A percentile compares a stretch with the other conserved stretches of the same genome.
phyloP scores from a whole-genome alignment of 2,329 filamentous ascomycete species.

The Stylonectria norvegica region DNA sequence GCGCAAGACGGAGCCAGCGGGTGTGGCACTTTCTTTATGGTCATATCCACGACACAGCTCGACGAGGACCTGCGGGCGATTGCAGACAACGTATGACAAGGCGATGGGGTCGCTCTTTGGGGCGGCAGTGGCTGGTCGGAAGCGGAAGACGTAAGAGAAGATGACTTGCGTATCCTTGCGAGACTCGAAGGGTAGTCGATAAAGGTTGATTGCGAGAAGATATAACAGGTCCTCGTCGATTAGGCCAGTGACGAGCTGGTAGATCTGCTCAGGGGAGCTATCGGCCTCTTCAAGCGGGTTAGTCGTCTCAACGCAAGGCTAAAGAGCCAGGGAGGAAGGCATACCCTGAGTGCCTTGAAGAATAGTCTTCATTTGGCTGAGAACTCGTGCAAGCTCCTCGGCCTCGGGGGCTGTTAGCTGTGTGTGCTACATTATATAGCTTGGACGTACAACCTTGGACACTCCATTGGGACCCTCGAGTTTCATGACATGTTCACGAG shows the following conservation, averaged over 20 bases:
- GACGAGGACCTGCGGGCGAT: conserved; percentile 80
- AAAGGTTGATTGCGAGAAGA: conserved; percentile 75
- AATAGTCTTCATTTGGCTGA: conserved; percentile 87
- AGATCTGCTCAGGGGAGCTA: conserved; percentile 80
- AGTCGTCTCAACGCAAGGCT: conserved; percentile 2
- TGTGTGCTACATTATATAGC: neutral
- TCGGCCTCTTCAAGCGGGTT: conserved; percentile 65
- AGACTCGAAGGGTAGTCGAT: conserved; percentile 88
- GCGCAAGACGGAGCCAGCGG: conserved; percentile 82
- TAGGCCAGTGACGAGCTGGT: conserved; percentile 77
- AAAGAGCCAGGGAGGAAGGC: neutral
- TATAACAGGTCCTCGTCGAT: conserved; percentile 88
- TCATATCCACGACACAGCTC: conserved; percentile 88
- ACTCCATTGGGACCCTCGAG: conserved; percentile 48
- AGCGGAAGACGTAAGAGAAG: conserved; percentile 91
- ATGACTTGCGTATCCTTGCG: conserved; percentile 95
- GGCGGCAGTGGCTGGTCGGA: conserved; percentile 67
- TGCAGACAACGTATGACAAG: conserved; percentile 82
- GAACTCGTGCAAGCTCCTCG: conserved; percentile 81
- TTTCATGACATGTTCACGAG: conserved; percentile 51
- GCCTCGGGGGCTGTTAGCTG: conserved; percentile 47
- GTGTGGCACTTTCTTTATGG: conserved; percentile 84
- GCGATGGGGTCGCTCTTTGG: conserved; percentile 74
- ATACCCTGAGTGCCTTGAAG: conserved; percentile 90
- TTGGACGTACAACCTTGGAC: conserved; percentile 40